Evolutionary conservation across 2,329 filamentous ascomycete genomes (phyloP).

Genomic region (Talaromyces funiculosus): DNA sequence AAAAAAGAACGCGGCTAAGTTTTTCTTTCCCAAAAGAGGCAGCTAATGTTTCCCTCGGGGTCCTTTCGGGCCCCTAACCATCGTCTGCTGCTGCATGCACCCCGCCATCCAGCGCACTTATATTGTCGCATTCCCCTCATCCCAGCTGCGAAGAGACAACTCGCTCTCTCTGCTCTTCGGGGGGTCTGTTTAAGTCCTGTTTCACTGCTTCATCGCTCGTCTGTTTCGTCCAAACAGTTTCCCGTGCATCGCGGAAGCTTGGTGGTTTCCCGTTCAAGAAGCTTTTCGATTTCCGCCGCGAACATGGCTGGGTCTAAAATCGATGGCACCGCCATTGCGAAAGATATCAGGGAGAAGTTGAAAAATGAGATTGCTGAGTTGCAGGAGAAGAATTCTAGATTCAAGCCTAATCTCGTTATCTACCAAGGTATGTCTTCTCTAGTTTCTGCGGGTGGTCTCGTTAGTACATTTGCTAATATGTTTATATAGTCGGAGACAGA

Average conservation of each 20-base stretch:
- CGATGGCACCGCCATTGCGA: slow-evolving; percentile 92
- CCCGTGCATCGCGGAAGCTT: not conserved
- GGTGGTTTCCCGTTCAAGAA: slow-evolving; percentile 8
- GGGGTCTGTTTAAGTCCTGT: not conserved
- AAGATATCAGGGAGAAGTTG: slow-evolving; percentile 78
- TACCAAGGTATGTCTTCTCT: slow-evolving; percentile 66
- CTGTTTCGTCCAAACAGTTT: not conserved
- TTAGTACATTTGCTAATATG: not conserved
- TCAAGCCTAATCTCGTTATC: slow-evolving; percentile 85
- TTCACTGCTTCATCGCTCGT: not conserved
- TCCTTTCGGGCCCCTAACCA: slow-evolving; percentile 7
- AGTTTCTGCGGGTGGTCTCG: not conserved
- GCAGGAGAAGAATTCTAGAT: slow-evolving; percentile 78
- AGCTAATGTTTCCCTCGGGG: slow-evolving; percentile 14
- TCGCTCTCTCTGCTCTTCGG: slow-evolving; percentile 7
- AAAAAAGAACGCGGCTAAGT: slow-evolving; percentile 1
- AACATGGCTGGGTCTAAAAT: slow-evolving; percentile 85
- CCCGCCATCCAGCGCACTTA: slow-evolving; percentile 11
- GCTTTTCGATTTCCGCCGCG: slow-evolving; percentile 39
- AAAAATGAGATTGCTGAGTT: slow-evolving; percentile 72
- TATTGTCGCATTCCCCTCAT: slow-evolving; percentile 6
- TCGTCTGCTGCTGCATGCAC: slow-evolving; percentile 10
- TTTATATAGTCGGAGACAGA: slow-evolving; percentile 69
- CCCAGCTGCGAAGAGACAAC: not conserved
- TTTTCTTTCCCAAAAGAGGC: slow-evolving; percentile 10